These are phyloP conservation scores for Arthrobotrys megalospora DNA, from an alignment of 2,329 filamentous ascomycete genomes.

Conservation along the genomic window DNA sequence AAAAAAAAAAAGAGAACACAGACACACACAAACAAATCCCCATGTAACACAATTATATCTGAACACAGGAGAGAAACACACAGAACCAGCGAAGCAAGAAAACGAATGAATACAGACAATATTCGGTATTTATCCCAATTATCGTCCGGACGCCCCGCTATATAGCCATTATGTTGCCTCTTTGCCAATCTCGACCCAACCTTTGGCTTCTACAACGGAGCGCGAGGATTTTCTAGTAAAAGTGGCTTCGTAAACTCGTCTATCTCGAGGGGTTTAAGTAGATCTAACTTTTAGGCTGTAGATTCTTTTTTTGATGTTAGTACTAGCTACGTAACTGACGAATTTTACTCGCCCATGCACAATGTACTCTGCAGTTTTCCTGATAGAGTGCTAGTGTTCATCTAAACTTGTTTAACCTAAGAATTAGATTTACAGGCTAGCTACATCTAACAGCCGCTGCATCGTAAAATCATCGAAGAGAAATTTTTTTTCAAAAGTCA, in stretches of 20 bases:
- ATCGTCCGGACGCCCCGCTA: slow-evolving; percentile 52
- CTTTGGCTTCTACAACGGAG: slow-evolving; percentile 34
- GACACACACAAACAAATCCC: slow-evolving; percentile 28
- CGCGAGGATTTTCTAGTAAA: slow-evolving; percentile 36
- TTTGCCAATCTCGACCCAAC: not conserved
- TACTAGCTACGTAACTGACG: not conserved
- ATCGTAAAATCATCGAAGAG: not conserved
- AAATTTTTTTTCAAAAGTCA: not conserved
- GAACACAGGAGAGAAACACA: slow-evolving; percentile 39
- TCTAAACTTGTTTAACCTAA: slow-evolving; percentile 17
- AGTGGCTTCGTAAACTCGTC: slow-evolving; percentile 33
- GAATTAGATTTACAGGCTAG: not conserved
- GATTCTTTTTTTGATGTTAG: not conserved
- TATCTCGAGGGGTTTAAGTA: slow-evolving; percentile 58
- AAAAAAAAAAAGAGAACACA: slow-evolving; percentile 28
- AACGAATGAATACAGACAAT: slow-evolving; percentile 56
- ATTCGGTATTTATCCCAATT: slow-evolving; percentile 37
- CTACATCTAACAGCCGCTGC: not conserved
- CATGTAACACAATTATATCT: slow-evolving; percentile 29
- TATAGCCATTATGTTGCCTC: slow-evolving; percentile 19
- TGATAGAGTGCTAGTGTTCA: slow-evolving; percentile 1
- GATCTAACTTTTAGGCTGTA: slow-evolving; percentile 12
- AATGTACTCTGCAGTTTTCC: not conserved
- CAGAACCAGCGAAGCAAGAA: slow-evolving; percentile 45
- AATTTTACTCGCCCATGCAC: not conserved